Evolutionary conservation across 2,329 filamentous ascomycete species (phyloP).

Genomic region (Penicillium olsonii): DNA sequence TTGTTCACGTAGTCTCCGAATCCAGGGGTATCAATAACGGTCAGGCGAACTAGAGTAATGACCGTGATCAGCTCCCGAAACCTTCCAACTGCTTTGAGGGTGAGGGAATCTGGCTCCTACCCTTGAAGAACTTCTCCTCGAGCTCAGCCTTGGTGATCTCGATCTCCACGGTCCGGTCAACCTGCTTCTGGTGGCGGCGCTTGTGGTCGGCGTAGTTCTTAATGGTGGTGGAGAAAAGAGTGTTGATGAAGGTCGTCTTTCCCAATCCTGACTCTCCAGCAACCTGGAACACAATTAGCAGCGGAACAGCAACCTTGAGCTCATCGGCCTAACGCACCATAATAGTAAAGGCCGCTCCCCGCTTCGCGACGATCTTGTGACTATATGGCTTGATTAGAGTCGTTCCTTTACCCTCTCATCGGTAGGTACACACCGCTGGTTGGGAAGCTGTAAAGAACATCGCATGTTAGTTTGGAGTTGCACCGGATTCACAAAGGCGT

Average conservation of each 20-base stretch:
- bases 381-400: constrained; percentile 42
- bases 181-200: constrained; percentile 97
- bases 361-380: constrained; percentile 74
- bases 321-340: constrained; percentile 68
- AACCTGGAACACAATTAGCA: constrained; percentile 61
- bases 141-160: constrained; percentile 99
- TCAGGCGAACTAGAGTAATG: constrained; percentile 75
- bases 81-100: not conserved
- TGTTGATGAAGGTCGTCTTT: constrained; percentile 99
- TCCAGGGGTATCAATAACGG: constrained; percentile 97
- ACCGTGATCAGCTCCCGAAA: constrained; percentile 11
- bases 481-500: no score
- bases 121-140: constrained; percentile 99
- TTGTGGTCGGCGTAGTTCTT: constrained; percentile 99
- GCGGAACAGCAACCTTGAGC: constrained; percentile 1
- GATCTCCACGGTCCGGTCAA: constrained; percentile 99
- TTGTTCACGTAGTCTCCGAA: constrained; percentile 99
- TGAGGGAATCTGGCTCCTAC: constrained; percentile 50
- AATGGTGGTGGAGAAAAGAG: constrained; percentile 99
- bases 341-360: constrained; percentile 97
- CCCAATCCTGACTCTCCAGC: constrained; percentile 97
- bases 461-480: constrained; percentile 14
- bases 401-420: constrained; percentile 9
- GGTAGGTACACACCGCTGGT: constrained; percentile 64
- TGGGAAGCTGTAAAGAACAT: constrained; percentile 57